phyloP scores from a whole-genome alignment of 2,329 filamentous ascomycete species.

The Aspergillus hiratsukae region DNA sequence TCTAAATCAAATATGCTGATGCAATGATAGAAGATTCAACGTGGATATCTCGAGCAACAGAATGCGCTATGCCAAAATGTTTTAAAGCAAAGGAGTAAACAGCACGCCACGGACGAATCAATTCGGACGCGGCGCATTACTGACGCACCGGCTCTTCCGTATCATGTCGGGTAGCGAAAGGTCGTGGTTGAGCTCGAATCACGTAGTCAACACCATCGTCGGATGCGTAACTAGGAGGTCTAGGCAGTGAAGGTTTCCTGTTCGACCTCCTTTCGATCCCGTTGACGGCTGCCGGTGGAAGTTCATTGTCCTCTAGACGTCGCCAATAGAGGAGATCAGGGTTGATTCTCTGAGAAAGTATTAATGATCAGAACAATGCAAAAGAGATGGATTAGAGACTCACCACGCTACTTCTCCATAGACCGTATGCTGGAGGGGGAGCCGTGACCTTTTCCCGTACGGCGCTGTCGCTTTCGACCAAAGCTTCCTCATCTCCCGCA shows the following conservation, averaged over 20 bases:
- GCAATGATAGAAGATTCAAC: neutral
- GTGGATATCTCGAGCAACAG: neutral
- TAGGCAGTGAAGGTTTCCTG: conserved; percentile 32
- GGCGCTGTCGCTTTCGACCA: conserved; percentile 37
- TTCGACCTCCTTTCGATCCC: conserved; percentile 6
- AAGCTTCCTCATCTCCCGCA: conserved; percentile 68
- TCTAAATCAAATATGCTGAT: neutral
- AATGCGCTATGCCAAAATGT: neutral
- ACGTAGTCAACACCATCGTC: conserved; percentile 72
- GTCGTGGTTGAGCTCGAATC: conserved; percentile 61
- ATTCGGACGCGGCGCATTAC: neutral
- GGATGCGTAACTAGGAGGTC: conserved; percentile 72
- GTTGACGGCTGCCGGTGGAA: neutral
- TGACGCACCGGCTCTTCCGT: conserved; percentile 3
- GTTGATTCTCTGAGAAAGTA: conserved; percentile 59
- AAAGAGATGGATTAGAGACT: conserved; percentile 33
- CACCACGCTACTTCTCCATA: conserved; percentile 80
- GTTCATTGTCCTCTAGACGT: conserved; percentile 46
- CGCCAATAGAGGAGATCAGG: conserved; percentile 80
- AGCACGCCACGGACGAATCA: neutral
- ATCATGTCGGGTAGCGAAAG: conserved; percentile 42
- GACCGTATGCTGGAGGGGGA: conserved; percentile 77
- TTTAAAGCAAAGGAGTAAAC: neutral
- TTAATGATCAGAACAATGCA: neutral
- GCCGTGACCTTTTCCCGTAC: conserved; percentile 51